These are phyloP conservation scores for Dactylellina haptotyla DNA, from an alignment of 2,329 filamentous ascomycete species.

Conservation along the genomic window DNA sequence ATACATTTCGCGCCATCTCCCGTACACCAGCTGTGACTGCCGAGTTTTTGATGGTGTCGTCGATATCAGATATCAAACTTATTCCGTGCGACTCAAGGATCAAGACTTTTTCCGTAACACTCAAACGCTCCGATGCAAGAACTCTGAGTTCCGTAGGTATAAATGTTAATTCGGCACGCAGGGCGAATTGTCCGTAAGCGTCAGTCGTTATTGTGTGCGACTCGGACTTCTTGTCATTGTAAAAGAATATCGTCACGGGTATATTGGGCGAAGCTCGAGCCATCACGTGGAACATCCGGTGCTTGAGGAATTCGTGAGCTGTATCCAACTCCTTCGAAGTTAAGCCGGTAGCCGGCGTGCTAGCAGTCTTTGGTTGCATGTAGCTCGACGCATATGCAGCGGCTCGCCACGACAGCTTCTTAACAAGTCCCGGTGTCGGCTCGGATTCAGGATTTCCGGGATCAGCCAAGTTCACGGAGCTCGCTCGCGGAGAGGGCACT, in stretches of 20 bases:
- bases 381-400: constrained; percentile 43
- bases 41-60: constrained; percentile 96
- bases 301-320: constrained; percentile 88
- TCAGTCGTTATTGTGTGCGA: constrained; percentile 87
- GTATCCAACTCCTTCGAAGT: constrained; percentile 77
- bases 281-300: constrained; percentile 86
- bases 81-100: constrained; percentile 81
- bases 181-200: constrained; percentile 85
- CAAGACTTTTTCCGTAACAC: constrained; percentile 79
- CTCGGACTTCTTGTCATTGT: constrained; percentile 82
- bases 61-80: constrained; percentile 95
- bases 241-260: constrained; percentile 93
- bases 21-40: constrained; percentile 86
- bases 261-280: constrained; percentile 80
- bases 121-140: constrained; percentile 84
- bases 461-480: constrained; percentile 34
- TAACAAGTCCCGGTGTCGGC: constrained; percentile 56
- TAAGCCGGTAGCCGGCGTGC: constrained; percentile 63
- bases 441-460: constrained; percentile 36
- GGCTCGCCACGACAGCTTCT: constrained; percentile 36
- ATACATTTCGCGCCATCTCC: constrained; percentile 96
- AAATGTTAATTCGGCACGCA: constrained; percentile 85
- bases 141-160: constrained; percentile 89
- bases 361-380: constrained; percentile 38
- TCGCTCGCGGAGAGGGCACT: constrained; percentile 22